These are phyloP conservation scores for Xylaria sp. DNA, from an alignment of 2,329 filamentous ascomycete genomes.

Conservation along the genomic window DNA sequence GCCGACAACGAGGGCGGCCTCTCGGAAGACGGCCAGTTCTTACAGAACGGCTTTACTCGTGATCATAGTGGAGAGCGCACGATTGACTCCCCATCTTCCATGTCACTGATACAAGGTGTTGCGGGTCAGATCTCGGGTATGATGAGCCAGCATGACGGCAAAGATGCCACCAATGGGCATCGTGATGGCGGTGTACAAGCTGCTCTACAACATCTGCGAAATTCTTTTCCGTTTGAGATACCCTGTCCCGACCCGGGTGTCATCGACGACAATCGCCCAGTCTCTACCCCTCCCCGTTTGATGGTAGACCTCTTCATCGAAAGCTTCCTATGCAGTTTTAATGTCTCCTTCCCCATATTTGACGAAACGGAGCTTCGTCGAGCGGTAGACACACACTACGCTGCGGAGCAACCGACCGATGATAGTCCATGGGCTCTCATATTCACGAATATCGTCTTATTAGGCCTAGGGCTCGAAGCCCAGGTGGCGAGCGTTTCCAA, in stretches of 20 bases:
- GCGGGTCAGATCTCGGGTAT: slow-evolving; percentile 19
- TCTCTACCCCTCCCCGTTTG: slow-evolving; percentile 19
- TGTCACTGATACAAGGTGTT: slow-evolving; percentile 14
- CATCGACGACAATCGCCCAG: slow-evolving; percentile 17
- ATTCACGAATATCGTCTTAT: slow-evolving; percentile 24
- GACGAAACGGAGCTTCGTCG: slow-evolving; percentile 25
- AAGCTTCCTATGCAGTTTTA: slow-evolving; percentile 21
- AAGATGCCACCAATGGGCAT: neutral
- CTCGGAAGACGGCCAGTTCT: slow-evolving; percentile 1
- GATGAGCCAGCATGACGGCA: slow-evolving; percentile 2
- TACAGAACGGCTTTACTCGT: neutral
- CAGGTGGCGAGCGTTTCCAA: slow-evolving; percentile 19
- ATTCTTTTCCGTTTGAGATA: slow-evolving; percentile 22
- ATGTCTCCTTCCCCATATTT: slow-evolving; percentile 16
- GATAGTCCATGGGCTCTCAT: slow-evolving; percentile 26
- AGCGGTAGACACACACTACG: slow-evolving; percentile 22
- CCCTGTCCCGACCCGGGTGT: slow-evolving; percentile 14
- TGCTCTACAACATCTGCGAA: slow-evolving; percentile 15
- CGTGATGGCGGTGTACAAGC: slow-evolving; percentile 8
- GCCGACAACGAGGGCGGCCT: neutral
- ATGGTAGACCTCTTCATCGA: slow-evolving; percentile 27
- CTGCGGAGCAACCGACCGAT: slow-evolving; percentile 8
- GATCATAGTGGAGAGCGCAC: neutral
- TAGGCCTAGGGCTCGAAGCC: slow-evolving; percentile 22
- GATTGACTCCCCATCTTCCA: slow-evolving; percentile 11